Evolutionary conservation across 345 rosid genomes (phyloP).

Genomic region (Brassica cretica): DNA sequence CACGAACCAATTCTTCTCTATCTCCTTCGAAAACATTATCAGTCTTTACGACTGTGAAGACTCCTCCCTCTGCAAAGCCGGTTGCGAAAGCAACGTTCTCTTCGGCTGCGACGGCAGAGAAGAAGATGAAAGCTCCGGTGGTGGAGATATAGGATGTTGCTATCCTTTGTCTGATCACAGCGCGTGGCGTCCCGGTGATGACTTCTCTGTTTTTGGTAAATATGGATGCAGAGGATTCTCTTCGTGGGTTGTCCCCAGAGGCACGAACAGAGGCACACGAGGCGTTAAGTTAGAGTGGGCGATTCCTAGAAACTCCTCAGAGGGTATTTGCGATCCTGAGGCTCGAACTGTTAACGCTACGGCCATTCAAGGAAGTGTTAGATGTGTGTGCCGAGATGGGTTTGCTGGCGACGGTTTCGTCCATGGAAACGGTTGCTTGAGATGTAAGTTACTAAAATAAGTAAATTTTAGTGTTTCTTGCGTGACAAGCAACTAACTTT

Average conservation of each 20-base stretch:
- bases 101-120: constrained; percentile 60
- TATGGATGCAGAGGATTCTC: constrained; percentile 84
- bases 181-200: constrained; percentile 60
- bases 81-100: constrained; percentile 64
- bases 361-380: constrained; percentile 51
- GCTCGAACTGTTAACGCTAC: constrained; percentile 64
- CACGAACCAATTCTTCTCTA: constrained; percentile 48
- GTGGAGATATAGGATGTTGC: constrained; percentile 68
- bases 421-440: constrained; percentile 65
- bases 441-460: constrained; percentile 47
- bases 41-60: constrained; percentile 86
- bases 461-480: neutral
- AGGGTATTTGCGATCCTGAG: constrained; percentile 45
- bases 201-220: constrained; percentile 63
- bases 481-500: constrained; percentile 9
- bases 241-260: constrained; percentile 67
- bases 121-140: constrained; percentile 35
- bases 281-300: constrained; percentile 92
- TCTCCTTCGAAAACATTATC: constrained; percentile 69
- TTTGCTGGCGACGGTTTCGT: constrained; percentile 73
- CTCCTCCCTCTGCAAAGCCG: constrained; percentile 70
- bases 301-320: constrained; percentile 55
- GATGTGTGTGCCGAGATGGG: constrained; percentile 74
- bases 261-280: constrained; percentile 54
- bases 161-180: constrained; percentile 79